phyloP scores from a whole-genome alignment of 176 grass and related monocot species.

The Triticum timopheevii region DNA sequence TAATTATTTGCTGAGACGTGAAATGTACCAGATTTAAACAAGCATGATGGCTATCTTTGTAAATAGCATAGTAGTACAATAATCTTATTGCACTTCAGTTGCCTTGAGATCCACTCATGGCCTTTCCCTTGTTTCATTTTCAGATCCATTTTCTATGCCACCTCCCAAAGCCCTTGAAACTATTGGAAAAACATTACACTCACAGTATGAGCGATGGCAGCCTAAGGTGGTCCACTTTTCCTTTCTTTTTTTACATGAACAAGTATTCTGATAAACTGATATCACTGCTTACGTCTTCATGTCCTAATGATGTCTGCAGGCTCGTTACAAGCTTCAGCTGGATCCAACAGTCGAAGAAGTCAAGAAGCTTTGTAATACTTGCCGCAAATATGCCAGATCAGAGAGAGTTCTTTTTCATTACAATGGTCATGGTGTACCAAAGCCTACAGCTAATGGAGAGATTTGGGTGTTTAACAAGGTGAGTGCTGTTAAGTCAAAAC shows the following conservation, averaged over 20 bases:
- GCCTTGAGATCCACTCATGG: slow-evolving; percentile 22
- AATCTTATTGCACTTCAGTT: neutral
- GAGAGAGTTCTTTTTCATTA: slow-evolving; percentile 99
- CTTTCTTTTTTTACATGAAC: neutral
- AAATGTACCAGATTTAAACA: neutral
- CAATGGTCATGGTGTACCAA: slow-evolving; percentile 97
- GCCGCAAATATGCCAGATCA: slow-evolving; percentile 95
- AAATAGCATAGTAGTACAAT: neutral
- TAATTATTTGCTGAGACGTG: slow-evolving; percentile 28
- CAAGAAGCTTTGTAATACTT: slow-evolving; percentile 94
- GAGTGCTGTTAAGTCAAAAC: slow-evolving; percentile 6
- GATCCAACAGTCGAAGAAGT: slow-evolving; percentile 96
- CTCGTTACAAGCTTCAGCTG: slow-evolving; percentile 88
- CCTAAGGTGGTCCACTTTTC: slow-evolving; percentile 53
- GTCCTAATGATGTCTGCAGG: slow-evolving; percentile 32
- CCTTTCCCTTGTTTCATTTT: slow-evolving; percentile 28
- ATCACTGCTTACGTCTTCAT: slow-evolving; percentile 32
- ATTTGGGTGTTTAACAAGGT: slow-evolving; percentile 99
- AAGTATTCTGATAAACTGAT: neutral
- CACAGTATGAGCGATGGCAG: slow-evolving; percentile 97
- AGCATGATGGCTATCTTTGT: neutral
- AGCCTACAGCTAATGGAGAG: slow-evolving; percentile 90
- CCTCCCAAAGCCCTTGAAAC: slow-evolving; percentile 88
- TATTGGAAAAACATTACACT: slow-evolving; percentile 94
- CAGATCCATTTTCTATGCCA: slow-evolving; percentile 96